Evolutionary conservation across 768 basidiomycete species (phyloP).

Genomic region (Ephemerocybe angulata): DNA sequence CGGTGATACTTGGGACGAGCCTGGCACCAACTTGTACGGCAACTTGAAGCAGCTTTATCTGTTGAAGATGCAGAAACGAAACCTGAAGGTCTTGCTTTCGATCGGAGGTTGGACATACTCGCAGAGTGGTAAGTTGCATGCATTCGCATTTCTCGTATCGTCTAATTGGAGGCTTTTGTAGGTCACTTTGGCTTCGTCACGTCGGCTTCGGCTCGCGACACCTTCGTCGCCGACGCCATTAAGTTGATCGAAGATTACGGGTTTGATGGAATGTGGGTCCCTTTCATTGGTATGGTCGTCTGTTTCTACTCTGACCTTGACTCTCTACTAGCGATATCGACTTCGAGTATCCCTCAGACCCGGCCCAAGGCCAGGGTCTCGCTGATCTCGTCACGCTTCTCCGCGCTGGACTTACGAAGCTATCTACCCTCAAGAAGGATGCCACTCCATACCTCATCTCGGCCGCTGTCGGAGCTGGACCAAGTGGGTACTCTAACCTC

Average conservation of each 20-base stretch:
- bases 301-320: neutral
- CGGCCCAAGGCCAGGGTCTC: constrained; percentile 61
- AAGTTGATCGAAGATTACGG: constrained; percentile 70
- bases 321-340: constrained; percentile 65
- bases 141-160: neutral
- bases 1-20: constrained; percentile 68
- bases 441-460: constrained; percentile 55
- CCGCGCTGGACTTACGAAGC: constrained; percentile 57
- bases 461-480: constrained; percentile 62
- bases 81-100: constrained; percentile 48
- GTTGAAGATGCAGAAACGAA: constrained; percentile 57
- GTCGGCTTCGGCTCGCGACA: constrained; percentile 43
- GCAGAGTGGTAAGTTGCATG: constrained; percentile 38
- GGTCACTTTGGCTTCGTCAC: constrained; percentile 69
- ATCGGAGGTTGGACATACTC: constrained; percentile 71
- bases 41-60: constrained; percentile 73
- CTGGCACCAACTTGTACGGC: constrained; percentile 77
- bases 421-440: constrained; percentile 60
- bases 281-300: neutral
- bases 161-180: constrained; percentile 11
- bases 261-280: constrained; percentile 68
- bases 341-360: constrained; percentile 69
- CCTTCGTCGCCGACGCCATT: constrained; percentile 60
- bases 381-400: constrained; percentile 61
- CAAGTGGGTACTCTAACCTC: constrained; percentile 54